phyloP scores from a whole-genome alignment of 1,284 basidiomycete genomes.

The Hemileia vastatrix region DNA sequence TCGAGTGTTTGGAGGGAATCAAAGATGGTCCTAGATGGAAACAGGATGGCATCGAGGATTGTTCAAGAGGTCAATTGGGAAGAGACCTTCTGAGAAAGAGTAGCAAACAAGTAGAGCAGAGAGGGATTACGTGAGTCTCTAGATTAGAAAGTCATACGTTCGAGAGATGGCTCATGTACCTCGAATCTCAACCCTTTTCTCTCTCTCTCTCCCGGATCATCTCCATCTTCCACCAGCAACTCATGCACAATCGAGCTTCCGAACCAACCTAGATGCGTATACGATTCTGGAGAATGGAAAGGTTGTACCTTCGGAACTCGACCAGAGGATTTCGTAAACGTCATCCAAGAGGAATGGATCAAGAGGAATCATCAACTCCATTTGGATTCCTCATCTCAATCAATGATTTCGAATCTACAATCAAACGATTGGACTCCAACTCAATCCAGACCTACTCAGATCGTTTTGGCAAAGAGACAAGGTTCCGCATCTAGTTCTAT shows the following conservation, averaged over 20 bases:
- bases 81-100: conserved; percentile 28
- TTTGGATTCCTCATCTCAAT: not conserved
- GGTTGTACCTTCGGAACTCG: conserved; percentile 32
- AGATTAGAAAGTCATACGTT: not conserved
- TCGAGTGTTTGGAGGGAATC: conserved; percentile 29
- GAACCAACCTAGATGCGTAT: conserved; percentile 29
- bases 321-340: conserved; percentile 29
- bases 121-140: conserved; percentile 14
- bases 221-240: conserved; percentile 1
- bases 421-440: no score
- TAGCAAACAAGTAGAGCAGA: conserved; percentile 24
- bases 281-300: conserved; percentile 33
- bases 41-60: conserved; percentile 31
- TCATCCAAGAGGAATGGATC: conserved; percentile 27
- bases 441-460: no score
- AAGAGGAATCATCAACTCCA: not conserved
- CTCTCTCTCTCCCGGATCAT: not conserved
- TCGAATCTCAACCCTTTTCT: not conserved
- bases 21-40: conserved; percentile 28
- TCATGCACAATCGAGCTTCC: conserved; percentile 31
- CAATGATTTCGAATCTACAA: not conserved
- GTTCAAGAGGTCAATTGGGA: conserved; percentile 29
- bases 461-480: no score
- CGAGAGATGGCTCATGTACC: not conserved
- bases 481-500: no score